These are phyloP conservation scores for Ensete glaucum DNA, from an alignment of 176 grass and related monocot genomes.

Conservation along the genomic window DNA sequence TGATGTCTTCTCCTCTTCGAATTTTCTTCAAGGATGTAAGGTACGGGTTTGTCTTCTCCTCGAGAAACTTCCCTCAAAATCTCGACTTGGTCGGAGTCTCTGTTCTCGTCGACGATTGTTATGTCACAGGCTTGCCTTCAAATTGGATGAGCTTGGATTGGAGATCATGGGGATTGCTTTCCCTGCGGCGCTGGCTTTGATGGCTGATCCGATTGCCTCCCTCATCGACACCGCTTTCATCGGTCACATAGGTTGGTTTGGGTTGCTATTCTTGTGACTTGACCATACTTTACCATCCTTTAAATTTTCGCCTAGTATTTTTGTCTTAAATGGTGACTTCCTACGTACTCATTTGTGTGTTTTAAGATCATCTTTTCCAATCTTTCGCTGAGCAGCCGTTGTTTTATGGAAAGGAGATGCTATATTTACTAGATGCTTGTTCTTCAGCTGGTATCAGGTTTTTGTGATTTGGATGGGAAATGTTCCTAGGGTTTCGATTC, in stretches of 20 bases:
- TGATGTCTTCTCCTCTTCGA: conserved; percentile 40
- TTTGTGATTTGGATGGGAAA: not conserved
- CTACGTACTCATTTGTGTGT: not conserved
- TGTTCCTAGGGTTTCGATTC: not conserved
- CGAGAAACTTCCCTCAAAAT: not conserved
- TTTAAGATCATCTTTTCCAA: not conserved
- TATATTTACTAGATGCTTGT: too few relatives aligned
- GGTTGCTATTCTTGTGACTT: not conserved
- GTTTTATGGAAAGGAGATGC: not conserved
- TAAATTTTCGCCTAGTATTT: not conserved
- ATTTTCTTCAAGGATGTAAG: conserved; percentile 40
- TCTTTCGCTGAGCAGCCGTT: not conserved
- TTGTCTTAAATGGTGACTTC: not conserved
- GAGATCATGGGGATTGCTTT: conserved; percentile 68
- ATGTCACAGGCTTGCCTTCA: conserved; percentile 37
- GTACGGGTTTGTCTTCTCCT: conserved; percentile 1
- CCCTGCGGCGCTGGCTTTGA: conserved; percentile 62
- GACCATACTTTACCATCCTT: not conserved
- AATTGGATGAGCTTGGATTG: conserved; percentile 62
- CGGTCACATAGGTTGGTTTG: conserved; percentile 53
- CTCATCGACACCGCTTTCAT: conserved; percentile 89
- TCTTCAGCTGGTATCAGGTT: not conserved
- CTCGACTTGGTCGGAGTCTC: not conserved
- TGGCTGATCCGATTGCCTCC: conserved; percentile 71
- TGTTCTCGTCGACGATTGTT: not conserved